phyloP scores from a whole-genome alignment of 2,329 filamentous ascomycete genomes.

The Scytalidium sp. region DNA sequence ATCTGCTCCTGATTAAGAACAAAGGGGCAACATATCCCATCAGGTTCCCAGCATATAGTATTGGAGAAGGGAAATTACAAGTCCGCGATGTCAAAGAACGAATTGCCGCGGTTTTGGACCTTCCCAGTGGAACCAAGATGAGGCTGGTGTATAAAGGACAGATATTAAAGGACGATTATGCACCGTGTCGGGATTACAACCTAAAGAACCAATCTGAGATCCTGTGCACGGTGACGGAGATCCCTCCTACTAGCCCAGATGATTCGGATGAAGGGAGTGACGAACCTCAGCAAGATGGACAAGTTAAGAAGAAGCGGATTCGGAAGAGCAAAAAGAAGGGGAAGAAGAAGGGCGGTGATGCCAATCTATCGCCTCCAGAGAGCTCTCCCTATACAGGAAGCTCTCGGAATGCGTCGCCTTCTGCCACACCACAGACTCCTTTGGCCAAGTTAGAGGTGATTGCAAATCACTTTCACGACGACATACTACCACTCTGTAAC shows the following conservation, averaged over 20 bases:
- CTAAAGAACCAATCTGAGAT: slow-evolving; percentile 63
- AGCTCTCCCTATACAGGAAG: slow-evolving; percentile 26
- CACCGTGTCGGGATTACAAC: slow-evolving; percentile 55
- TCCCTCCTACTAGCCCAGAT: slow-evolving; percentile 35
- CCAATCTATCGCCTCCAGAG: slow-evolving; percentile 25
- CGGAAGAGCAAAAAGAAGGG: slow-evolving; percentile 38
- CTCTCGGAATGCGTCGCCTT: slow-evolving; percentile 26
- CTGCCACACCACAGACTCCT: slow-evolving; percentile 37
- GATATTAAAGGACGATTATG: slow-evolving; percentile 62
- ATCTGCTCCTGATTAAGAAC: slow-evolving; percentile 68
- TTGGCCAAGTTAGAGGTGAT: slow-evolving; percentile 67
- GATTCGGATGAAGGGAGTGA: slow-evolving; percentile 41
- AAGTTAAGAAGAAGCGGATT: slow-evolving; percentile 41
- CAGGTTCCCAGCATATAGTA: slow-evolving; percentile 72
- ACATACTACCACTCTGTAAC: slow-evolving; percentile 63
- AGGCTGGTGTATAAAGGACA: slow-evolving; percentile 73
- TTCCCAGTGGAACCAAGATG: slow-evolving; percentile 55
- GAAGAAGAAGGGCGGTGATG: slow-evolving; percentile 38
- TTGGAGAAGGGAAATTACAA: slow-evolving; percentile 68
- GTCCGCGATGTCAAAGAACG: slow-evolving; percentile 66
- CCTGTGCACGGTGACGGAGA: slow-evolving; percentile 54
- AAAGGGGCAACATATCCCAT: slow-evolving; percentile 64
- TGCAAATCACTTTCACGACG: slow-evolving; percentile 57
- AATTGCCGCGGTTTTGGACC: slow-evolving; percentile 63
- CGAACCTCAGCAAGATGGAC: slow-evolving; percentile 33